A percentile compares a stretch with the other conserved stretches of the same genome.
Evolutionary conservation across 176 grass and related monocot species (phyloP).

Genomic region (Poa annua): DNA sequence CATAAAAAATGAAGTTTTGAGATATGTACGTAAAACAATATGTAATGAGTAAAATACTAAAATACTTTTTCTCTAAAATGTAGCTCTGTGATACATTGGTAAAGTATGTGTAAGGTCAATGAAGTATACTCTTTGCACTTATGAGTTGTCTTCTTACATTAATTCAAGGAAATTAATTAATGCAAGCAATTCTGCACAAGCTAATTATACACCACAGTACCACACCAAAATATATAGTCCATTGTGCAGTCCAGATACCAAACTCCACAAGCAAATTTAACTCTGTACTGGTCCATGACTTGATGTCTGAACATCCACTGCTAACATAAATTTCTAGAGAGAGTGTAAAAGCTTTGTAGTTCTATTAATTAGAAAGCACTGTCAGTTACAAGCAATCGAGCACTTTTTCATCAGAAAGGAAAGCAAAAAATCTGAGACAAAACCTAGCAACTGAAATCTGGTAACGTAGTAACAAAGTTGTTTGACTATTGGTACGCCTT

Average conservation of each 20-base stretch:
- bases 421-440: background rate
- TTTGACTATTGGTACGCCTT: background rate
- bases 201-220: constrained; percentile 8
- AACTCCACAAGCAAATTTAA: constrained; percentile 20
- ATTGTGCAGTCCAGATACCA: constrained; percentile 12
- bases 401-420: background rate
- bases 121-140: constrained; percentile 5
- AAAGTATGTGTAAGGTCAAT: background rate
- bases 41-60: too few species aligned
- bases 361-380: constrained; percentile 6
- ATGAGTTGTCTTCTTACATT: background rate
- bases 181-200: background rate
- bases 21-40: background rate
- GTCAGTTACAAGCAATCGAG: background rate
- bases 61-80: background rate
- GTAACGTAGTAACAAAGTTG: background rate
- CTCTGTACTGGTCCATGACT: background rate
- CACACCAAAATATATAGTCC: constrained; percentile 8
- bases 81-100: constrained; percentile 7
- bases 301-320: background rate
- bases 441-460: background rate
- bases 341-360: background rate
- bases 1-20: background rate
- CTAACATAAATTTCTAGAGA: constrained; percentile 17
- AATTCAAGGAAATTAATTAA: background rate